These are phyloP conservation scores for Phaffomyces opuntiae DNA, from an alignment of 805 yeast genomes.

Conservation along the genomic window DNA sequence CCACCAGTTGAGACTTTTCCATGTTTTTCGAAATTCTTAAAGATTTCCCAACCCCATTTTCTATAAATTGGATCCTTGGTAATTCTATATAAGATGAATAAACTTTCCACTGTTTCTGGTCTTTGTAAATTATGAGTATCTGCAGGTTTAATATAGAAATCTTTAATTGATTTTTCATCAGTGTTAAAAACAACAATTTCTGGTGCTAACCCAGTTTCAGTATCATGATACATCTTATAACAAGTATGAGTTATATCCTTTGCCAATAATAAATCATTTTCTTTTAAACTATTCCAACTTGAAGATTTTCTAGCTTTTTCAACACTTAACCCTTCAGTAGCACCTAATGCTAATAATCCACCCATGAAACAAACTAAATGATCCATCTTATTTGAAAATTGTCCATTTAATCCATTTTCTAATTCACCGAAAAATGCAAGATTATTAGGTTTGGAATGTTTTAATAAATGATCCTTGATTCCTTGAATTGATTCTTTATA, in stretches of 20 bases:
- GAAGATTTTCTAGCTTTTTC: slow-evolving; percentile 46
- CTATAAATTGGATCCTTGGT: slow-evolving; percentile 79
- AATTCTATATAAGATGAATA: slow-evolving; percentile 71
- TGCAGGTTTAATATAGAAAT: slow-evolving; percentile 58
- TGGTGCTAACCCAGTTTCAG: slow-evolving; percentile 75
- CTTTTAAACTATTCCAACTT: slow-evolving; percentile 52
- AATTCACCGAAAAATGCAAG: slow-evolving; percentile 73
- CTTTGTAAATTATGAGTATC: slow-evolving; percentile 86
- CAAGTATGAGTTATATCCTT: slow-evolving; percentile 75
- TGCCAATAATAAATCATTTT: slow-evolving; percentile 61
- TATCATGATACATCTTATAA: slow-evolving; percentile 72
- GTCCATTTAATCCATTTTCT: slow-evolving; percentile 57
- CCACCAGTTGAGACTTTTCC: slow-evolving; percentile 44
- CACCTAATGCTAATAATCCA: slow-evolving; percentile 82
- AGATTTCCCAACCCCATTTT: slow-evolving; percentile 85
- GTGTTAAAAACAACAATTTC: slow-evolving; percentile 82
- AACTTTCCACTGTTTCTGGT: slow-evolving; percentile 89
- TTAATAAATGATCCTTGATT: slow-evolving; percentile 58
- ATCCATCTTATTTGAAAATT: slow-evolving; percentile 73
- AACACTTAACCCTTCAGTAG: slow-evolving; percentile 65
- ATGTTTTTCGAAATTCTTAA: slow-evolving; percentile 58
- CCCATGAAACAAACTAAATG: slow-evolving; percentile 90
- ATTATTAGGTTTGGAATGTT: slow-evolving; percentile 53
- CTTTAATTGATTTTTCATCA: slow-evolving; percentile 37
- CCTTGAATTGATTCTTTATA: slow-evolving; percentile 75